These are phyloP conservation scores for Tulasnella sp. DNA, from an alignment of 768 basidiomycete genomes.

Conservation along the genomic window DNA sequence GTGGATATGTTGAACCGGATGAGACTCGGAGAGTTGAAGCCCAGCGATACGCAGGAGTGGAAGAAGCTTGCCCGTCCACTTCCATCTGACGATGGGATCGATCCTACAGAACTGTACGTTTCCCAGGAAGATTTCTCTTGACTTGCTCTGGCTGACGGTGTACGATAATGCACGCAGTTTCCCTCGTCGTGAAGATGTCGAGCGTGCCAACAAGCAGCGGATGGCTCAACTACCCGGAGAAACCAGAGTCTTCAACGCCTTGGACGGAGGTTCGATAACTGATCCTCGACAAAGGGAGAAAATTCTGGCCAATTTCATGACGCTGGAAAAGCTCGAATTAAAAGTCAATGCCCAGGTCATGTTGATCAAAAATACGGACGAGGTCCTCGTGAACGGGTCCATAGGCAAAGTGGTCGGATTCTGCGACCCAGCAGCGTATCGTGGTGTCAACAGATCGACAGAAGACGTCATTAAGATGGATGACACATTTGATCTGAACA, in stretches of 20 bases:
- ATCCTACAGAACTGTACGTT: slow-evolving; percentile 83
- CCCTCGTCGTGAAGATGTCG: slow-evolving; percentile 88
- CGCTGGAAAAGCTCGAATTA: slow-evolving; percentile 61
- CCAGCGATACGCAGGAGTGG: slow-evolving; percentile 66
- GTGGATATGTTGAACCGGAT: slow-evolving; percentile 98
- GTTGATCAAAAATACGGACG: slow-evolving; percentile 93
- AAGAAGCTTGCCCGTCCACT: slow-evolving; percentile 62
- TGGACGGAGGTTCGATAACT: slow-evolving; percentile 58
- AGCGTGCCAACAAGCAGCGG: slow-evolving; percentile 69
- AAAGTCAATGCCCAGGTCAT: slow-evolving; percentile 81
- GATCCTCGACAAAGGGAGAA: slow-evolving; percentile 62
- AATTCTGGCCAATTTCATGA: slow-evolving; percentile 88
- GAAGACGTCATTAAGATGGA: slow-evolving; percentile 36
- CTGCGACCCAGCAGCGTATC: slow-evolving; percentile 47
- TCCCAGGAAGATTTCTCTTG: background rate
- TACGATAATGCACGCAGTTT: slow-evolving; percentile 52
- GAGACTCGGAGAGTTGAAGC: slow-evolving; percentile 76
- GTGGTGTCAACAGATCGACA: slow-evolving; percentile 39
- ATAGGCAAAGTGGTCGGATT: slow-evolving; percentile 84
- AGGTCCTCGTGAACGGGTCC: slow-evolving; percentile 87
- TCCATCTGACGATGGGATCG: slow-evolving; percentile 71
- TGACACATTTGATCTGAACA: slow-evolving; percentile 28
- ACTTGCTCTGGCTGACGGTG: background rate
- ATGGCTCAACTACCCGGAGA: slow-evolving; percentile 49
- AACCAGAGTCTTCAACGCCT: slow-evolving; percentile 50